A percentile compares a stretch with the other conserved stretches of the same genome.
These are phyloP conservation scores for Lactarius vividus DNA, from an alignment of 768 basidiomycete species.

Conservation along the genomic window DNA sequence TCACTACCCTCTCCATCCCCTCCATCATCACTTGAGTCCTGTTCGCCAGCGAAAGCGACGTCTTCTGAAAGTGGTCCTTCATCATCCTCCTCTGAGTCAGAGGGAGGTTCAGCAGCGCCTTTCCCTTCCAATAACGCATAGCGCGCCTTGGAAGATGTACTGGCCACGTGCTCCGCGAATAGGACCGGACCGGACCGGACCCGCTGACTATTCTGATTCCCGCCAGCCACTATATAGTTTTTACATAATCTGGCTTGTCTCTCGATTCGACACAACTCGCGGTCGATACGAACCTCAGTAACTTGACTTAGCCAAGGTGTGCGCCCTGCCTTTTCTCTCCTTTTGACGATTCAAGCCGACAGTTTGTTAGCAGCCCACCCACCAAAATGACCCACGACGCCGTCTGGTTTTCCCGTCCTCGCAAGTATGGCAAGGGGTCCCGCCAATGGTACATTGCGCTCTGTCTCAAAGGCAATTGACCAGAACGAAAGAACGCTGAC, in stretches of 20 bases:
- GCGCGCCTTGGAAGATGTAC: too few species aligned
- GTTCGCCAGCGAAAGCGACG: conserved; percentile 59
- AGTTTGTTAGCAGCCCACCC: conserved; percentile 7
- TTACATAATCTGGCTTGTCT: background rate
- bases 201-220: background rate
- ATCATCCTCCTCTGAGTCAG: conserved; percentile 52
- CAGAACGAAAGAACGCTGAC: conserved; percentile 14
- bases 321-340: conserved; percentile 2
- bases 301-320: conserved; percentile 20
- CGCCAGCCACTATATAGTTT: background rate
- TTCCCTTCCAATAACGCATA: too few species aligned
- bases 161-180: too few species aligned
- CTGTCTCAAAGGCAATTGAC: background rate
- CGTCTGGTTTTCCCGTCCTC: conserved; percentile 95
- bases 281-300: conserved; percentile 16
- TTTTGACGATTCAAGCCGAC: conserved; percentile 15
- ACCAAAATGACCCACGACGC: conserved; percentile 94
- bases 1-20: conserved; percentile 35
- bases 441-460: conserved; percentile 76
- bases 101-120: conserved; percentile 54
- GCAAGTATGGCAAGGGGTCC: conserved; percentile 93
- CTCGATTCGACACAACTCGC: background rate
- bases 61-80: conserved; percentile 37
- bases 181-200: too few species aligned
- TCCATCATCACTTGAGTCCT: conserved; percentile 51